Evolutionary conservation across 208 protist genomes (phyloP).

Genomic region (Histomonas meleagridis): DNA sequence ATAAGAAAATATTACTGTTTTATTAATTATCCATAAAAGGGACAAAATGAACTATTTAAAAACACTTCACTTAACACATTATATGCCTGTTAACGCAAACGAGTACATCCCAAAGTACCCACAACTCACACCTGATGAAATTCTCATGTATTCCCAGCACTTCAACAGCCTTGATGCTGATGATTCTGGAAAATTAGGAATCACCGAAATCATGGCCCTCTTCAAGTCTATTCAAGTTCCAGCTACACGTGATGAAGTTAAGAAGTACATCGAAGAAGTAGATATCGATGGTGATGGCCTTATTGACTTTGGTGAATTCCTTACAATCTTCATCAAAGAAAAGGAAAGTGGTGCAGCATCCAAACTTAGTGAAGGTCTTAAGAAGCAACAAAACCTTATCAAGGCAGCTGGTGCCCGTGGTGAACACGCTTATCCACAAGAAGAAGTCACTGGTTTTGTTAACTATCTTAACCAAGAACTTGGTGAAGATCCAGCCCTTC

Average conservation of each 20-base stretch:
- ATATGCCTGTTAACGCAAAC: neutral
- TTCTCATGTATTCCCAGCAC: neutral
- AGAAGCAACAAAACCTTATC: neutral
- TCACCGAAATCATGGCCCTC: neutral
- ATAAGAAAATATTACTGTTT: too few relatives aligned
- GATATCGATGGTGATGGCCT: neutral
- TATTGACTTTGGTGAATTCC: conserved; percentile 12
- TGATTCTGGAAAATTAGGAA: neutral
- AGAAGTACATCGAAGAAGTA: neutral
- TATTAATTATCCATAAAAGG: too few relatives aligned
- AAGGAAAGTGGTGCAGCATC: neutral
- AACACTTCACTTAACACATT: conserved; percentile 1
- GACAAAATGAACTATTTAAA: too few relatives aligned
- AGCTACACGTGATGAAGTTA: neutral
- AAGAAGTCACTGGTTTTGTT: conserved; percentile 48
- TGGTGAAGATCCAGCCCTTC: conserved; percentile 44
- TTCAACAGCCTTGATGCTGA: neutral
- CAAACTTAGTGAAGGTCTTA: neutral
- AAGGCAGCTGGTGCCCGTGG: neutral
- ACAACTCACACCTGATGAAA: neutral
- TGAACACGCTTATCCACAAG: conserved; percentile 45
- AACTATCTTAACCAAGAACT: conserved; percentile 45
- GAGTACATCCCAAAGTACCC: neutral
- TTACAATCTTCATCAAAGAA: neutral
- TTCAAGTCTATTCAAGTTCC: neutral